These are phyloP conservation scores for Spathaspora gorwiae DNA, from an alignment of 805 yeast genomes.

Conservation along the genomic window DNA sequence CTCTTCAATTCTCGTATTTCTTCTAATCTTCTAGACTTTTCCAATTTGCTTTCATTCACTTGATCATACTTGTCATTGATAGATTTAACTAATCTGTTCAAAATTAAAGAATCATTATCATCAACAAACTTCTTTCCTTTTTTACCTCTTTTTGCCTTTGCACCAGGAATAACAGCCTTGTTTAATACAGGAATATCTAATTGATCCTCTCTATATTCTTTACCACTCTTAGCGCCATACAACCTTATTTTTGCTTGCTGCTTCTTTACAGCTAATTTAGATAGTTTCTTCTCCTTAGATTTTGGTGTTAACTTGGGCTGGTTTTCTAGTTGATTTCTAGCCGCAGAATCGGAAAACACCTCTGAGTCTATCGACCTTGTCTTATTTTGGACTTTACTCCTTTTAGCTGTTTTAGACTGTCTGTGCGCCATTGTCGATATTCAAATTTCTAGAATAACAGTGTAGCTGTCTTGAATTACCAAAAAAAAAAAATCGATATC, in stretches of 20 bases:
- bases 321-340: conserved; percentile 58
- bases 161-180: conserved; percentile 82
- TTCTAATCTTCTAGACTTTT: conserved; percentile 83
- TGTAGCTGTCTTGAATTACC: not conserved
- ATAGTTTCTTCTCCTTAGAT: conserved; percentile 46
- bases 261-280: conserved; percentile 55
- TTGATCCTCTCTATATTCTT: conserved; percentile 70
- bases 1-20: conserved; percentile 83
- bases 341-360: conserved; percentile 60
- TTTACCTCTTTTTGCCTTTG: conserved; percentile 70
- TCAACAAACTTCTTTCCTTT: conserved; percentile 78
- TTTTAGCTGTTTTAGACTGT: conserved; percentile 57
- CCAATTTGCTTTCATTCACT: conserved; percentile 81
- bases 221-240: conserved; percentile 59
- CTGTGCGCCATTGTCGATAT: conserved; percentile 45
- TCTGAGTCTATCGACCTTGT: conserved; percentile 61
- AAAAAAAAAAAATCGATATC: not conserved
- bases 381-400: conserved; percentile 48
- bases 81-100: conserved; percentile 69
- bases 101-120: conserved; percentile 58
- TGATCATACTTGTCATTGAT: conserved; percentile 80
- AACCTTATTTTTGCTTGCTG: conserved; percentile 60
- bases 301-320: conserved; percentile 61
- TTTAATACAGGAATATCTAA: conserved; percentile 76
- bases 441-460: not conserved